phyloP scores from a whole-genome alignment of 768 basidiomycete species.

The Panaeolus papilionaceus region DNA sequence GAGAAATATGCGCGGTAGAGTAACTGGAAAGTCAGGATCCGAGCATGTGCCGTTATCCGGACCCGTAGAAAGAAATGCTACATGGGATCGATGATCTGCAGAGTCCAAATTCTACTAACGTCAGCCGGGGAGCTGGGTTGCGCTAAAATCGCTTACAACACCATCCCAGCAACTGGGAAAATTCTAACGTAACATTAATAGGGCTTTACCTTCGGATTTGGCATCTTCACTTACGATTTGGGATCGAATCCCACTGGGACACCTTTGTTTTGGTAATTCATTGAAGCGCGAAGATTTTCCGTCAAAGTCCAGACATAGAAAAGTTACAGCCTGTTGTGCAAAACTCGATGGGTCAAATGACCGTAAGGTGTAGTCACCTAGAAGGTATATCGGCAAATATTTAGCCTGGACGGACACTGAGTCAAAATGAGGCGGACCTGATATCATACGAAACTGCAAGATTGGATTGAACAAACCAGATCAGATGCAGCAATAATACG shows the following conservation, averaged over 20 bases:
- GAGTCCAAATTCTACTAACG: slow-evolving; percentile 43
- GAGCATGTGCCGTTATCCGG: slow-evolving; percentile 47
- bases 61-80: slow-evolving; percentile 45
- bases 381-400: background rate
- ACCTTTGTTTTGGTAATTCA: slow-evolving; percentile 36
- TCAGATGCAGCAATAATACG: background rate
- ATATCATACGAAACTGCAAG: slow-evolving; percentile 45
- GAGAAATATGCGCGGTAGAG: slow-evolving; percentile 49
- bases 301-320: slow-evolving; percentile 47
- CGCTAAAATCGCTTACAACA: slow-evolving; percentile 23
- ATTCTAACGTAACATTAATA: slow-evolving; percentile 20
- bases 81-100: slow-evolving; percentile 45
- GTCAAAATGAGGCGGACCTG: slow-evolving; percentile 29
- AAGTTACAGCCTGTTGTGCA: slow-evolving; percentile 44
- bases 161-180: slow-evolving; percentile 47
- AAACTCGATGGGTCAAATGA: slow-evolving; percentile 37
- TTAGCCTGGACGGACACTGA: background rate
- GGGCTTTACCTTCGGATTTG: slow-evolving; percentile 4
- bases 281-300: slow-evolving; percentile 38
- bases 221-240: slow-evolving; percentile 36
- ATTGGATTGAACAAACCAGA: slow-evolving; percentile 12
- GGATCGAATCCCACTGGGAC: slow-evolving; percentile 44
- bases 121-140: background rate
- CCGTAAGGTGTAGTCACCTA: slow-evolving; percentile 41
- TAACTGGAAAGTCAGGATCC: slow-evolving; percentile 42